Conservation (phyloP, 1,139 yeast genomes). For the Pichia sp. region DNA sequence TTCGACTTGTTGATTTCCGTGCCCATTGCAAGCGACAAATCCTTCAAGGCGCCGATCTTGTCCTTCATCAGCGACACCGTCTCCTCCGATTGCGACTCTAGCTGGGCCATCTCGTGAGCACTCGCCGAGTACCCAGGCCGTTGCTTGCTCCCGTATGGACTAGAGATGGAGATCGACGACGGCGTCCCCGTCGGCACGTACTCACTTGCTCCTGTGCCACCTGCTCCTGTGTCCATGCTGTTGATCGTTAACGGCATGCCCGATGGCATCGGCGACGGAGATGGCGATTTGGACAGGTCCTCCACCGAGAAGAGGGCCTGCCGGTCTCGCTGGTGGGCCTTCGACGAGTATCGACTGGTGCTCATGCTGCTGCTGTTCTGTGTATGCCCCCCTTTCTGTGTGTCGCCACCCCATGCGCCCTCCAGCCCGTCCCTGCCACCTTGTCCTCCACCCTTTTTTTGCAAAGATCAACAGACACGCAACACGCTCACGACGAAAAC, state of each 20-base stretch:
- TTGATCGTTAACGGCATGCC: background rate
- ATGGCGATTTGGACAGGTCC: slow-evolving; percentile 10
- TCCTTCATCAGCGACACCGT: slow-evolving; percentile 67
- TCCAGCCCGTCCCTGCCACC: too few relatives aligned
- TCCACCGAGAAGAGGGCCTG: slow-evolving; percentile 28
- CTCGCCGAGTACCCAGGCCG: slow-evolving; percentile 28
- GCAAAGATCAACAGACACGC: too few relatives aligned
- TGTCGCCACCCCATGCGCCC: background rate
- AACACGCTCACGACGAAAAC: too few relatives aligned
- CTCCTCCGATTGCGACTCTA: slow-evolving; percentile 83
- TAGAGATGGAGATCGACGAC: background rate
- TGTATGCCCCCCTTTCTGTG: background rate
- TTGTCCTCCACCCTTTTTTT: too few relatives aligned
- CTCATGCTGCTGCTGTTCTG: slow-evolving; percentile 22
- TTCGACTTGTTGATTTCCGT: slow-evolving; percentile 76
- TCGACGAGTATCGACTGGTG: slow-evolving; percentile 33
- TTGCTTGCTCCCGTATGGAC: slow-evolving; percentile 14
- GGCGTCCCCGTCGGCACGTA: background rate
- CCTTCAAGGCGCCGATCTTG: slow-evolving; percentile 68
- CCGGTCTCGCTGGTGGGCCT: slow-evolving; percentile 32
- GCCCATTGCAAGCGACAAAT: slow-evolving; percentile 73
- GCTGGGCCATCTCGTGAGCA: slow-evolving; percentile 58
- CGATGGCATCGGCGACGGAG: slow-evolving; percentile 9
- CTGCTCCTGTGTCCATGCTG: background rate
- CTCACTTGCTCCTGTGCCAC: too few relatives aligned